Conservation (phyloP, 75 land plant genomes). For the Pseudotsuga menziesii region DNA sequence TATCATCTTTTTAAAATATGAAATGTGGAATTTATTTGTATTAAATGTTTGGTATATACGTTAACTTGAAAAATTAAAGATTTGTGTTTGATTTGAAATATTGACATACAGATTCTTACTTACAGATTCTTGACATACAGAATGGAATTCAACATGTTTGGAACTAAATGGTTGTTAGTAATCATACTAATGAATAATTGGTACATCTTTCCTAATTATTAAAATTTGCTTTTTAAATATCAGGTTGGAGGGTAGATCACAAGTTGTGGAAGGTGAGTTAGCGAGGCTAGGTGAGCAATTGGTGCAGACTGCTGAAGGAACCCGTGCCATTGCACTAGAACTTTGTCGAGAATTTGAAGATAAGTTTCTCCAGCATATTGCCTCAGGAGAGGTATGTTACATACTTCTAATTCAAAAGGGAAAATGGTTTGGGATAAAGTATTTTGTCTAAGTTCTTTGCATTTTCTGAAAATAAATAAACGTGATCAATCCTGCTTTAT, state of each 20-base stretch:
- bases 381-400: constrained; percentile 76
- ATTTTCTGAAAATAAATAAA: not conserved
- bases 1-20: no score
- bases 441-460: not conserved
- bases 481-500: not conserved
- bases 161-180: no score
- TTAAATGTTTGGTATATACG: no score
- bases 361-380: constrained; percentile 82
- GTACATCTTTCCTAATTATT: not conserved
- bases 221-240: not conserved
- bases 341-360: constrained; percentile 99
- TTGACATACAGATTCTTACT: no score
- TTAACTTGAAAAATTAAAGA: no score
- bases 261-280: constrained; percentile 83
- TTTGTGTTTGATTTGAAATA: no score
- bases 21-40: no score
- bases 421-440: not conserved
- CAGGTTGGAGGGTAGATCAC: constrained; percentile 93
- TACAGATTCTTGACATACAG: no score
- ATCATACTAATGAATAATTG: no score
- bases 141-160: no score
- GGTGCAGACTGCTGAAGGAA: constrained; percentile 87
- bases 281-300: constrained; percentile 86
- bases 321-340: constrained; percentile 93
- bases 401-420: not conserved